These are phyloP conservation scores for Dittrichia graveolens DNA, from an alignment of 129 eudicot genomes.

Conservation along the genomic window DNA sequence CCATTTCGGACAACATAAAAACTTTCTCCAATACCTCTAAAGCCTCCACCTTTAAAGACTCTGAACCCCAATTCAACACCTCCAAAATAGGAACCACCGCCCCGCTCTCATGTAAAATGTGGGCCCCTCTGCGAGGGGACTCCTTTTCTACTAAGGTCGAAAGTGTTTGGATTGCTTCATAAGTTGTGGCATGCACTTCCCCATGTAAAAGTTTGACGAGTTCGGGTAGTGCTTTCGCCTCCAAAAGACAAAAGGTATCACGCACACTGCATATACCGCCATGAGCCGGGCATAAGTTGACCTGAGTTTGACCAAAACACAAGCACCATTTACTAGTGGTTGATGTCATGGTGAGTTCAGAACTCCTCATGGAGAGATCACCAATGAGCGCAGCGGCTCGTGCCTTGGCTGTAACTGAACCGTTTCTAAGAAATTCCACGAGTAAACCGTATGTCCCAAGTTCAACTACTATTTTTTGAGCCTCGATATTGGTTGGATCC, in stretches of 20 bases:
- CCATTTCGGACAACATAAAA: conserved; percentile 62
- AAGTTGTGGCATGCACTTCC: conserved; percentile 53
- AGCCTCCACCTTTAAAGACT: conserved; percentile 64
- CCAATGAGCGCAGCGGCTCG: conserved; percentile 67
- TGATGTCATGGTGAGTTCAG: conserved; percentile 39
- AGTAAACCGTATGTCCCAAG: conserved; percentile 46
- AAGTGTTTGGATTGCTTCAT: conserved; percentile 66
- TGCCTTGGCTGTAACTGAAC: conserved; percentile 56
- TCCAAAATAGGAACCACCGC: conserved; percentile 49
- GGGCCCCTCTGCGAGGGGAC: conserved; percentile 53
- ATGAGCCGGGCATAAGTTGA: conserved; percentile 47
- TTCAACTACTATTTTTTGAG: conserved; percentile 54
- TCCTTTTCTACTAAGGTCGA: conserved; percentile 61
- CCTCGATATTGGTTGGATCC: conserved; percentile 60
- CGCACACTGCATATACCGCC: conserved; percentile 58
- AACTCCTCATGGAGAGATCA: conserved; percentile 63
- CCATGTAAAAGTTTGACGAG: conserved; percentile 48
- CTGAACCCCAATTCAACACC: conserved; percentile 66
- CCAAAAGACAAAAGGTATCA: conserved; percentile 55
- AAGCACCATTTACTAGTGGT: conserved; percentile 20
- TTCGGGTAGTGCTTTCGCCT: conserved; percentile 58
- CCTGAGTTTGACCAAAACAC: conserved; percentile 35
- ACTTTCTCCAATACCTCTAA: conserved; percentile 57
- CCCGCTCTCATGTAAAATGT: conserved; percentile 48
- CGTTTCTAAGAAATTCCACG: conserved; percentile 42